Percentiles rank a stretch among this genome's conserved stretches.
phyloP scores from a whole-genome alignment of 2,329 filamentous ascomycete species.

The Fusarium xylarioides region DNA sequence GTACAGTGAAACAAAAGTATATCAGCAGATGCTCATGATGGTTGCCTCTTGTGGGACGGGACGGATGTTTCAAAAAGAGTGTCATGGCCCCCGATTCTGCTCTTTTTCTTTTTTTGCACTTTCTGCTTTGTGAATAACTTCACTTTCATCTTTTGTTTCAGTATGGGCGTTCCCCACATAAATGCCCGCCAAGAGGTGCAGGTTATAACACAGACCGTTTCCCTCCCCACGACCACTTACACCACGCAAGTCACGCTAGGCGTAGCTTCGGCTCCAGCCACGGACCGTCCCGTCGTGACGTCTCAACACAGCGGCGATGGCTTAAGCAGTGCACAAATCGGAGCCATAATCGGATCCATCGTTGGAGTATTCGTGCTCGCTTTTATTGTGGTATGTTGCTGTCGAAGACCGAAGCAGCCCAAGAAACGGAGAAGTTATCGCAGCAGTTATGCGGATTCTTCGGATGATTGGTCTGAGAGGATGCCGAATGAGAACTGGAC shows the following conservation, averaged over 20 bases:
- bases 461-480: conserved; percentile 21
- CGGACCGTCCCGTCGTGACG: conserved; percentile 20
- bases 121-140: conserved; percentile 29
- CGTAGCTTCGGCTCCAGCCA: conserved; percentile 17
- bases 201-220: conserved; percentile 51
- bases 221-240: conserved; percentile 48
- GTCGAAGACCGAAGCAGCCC: conserved; percentile 21
- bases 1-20: conserved; percentile 1
- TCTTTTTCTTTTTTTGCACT: conserved; percentile 18
- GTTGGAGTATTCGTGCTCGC: conserved; percentile 50
- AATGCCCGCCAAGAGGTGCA: conserved; percentile 40
- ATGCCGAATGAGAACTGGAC: conserved; percentile 12
- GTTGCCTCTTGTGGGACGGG: conserved; percentile 33
- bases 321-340: conserved; percentile 50
- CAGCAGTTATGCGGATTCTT: conserved; percentile 22
- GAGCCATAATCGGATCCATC: conserved; percentile 53
- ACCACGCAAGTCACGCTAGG: conserved; percentile 48
- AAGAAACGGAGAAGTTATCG: conserved; percentile 9
- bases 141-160: not conserved
- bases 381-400: conserved; percentile 48
- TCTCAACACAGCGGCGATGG: conserved; percentile 30
- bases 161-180: conserved; percentile 23
- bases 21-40: conserved; percentile 39
- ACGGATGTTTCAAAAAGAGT: conserved; percentile 30
- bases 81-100: conserved; percentile 5